Base-by-base conservation (phyloP, 116 monocot genomes). In the Papilionanthe hybrid region DNA sequence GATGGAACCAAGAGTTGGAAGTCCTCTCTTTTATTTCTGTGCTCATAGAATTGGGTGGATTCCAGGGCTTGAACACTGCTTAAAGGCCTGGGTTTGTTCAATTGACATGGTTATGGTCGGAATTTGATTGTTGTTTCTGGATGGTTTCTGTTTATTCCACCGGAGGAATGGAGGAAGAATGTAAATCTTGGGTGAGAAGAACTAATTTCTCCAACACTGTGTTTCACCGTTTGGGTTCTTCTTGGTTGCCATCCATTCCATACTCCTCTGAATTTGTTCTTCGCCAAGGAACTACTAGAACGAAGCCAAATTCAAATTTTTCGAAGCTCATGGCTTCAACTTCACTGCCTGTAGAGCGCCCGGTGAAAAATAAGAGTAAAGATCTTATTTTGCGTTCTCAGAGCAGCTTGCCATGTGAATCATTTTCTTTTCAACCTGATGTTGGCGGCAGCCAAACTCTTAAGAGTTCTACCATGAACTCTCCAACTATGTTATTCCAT, bases 151-250 rank as follows among this genome's bases (percentile, higher is more conserved):
- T 77, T 18, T 47, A 27, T 63, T 45, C 71, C 20, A 23, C 49
- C 12, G 30, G 19, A 20, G 68, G 12, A 57, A 90, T 90, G 90
- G 90, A 90, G 19, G 83, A 81, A 19, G 72, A 87, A 41, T 72
- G 71, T 11, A 84, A 57, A 55, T 90, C 90, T 63, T 90, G 87
- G 90, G 20, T 90, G 9, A 83, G 85, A 76, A 87, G 90, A 65
- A 63, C 87, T 25, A 82, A 78, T 42, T 87, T 81, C 79, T 90
- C 90, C 1, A 74, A 81, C 25, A 83, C 87, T 1, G 85, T 92
- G 32, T 92, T 85, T 69, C 85, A 86, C 80, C 86, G 90, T 6
- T n/a, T 88, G 10, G 87, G 87, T 77, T 72, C 79, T 12, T 88
- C 83, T 12, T 72, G 72, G 20, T 37, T 88, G 55, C 87, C 87